These are phyloP conservation scores for Croton setiger DNA, from an alignment of 441 rosid genomes.

Conservation along the genomic window DNA sequence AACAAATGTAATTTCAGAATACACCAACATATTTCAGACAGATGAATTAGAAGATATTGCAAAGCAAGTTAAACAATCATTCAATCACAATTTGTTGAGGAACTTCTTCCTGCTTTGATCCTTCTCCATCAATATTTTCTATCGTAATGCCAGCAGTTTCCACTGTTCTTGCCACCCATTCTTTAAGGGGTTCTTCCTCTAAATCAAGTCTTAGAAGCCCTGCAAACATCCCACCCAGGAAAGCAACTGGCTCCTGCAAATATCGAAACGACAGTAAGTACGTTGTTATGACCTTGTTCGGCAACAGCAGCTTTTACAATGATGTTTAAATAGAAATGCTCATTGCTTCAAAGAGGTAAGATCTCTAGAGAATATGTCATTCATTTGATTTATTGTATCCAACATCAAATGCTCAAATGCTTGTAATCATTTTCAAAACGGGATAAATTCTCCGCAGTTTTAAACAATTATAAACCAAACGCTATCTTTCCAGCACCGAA, in stretches of 20 bases:
- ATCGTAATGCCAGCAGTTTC: constrained; percentile 63
- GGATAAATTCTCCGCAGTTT: neutral
- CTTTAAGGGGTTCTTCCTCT: constrained; percentile 83
- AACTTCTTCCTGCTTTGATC: constrained; percentile 39
- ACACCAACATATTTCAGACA: neutral
- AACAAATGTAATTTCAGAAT: neutral
- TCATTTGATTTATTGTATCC: too few relatives aligned
- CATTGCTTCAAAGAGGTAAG: too few relatives aligned
- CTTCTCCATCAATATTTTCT: constrained; percentile 44
- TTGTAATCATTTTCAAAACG: neutral
- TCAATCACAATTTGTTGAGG: constrained; percentile 77
- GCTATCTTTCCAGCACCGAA: neutral
- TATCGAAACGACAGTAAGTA: neutral
- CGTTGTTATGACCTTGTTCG: too few relatives aligned
- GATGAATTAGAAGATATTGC: neutral
- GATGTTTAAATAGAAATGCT: too few relatives aligned
- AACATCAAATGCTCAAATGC: neutral
- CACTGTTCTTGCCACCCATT: constrained; percentile 81
- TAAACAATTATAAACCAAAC: neutral
- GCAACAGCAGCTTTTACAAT: too few relatives aligned
- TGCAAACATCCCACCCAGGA: constrained; percentile 83
- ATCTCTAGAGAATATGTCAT: too few relatives aligned
- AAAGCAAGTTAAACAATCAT: constrained; percentile 3
- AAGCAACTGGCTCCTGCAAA: constrained; percentile 81
- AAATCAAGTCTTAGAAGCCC: constrained; percentile 83